These are phyloP conservation scores for Penicillium flavigenum DNA, from an alignment of 495 filamentous ascomycete genomes.

Conservation along the genomic window DNA sequence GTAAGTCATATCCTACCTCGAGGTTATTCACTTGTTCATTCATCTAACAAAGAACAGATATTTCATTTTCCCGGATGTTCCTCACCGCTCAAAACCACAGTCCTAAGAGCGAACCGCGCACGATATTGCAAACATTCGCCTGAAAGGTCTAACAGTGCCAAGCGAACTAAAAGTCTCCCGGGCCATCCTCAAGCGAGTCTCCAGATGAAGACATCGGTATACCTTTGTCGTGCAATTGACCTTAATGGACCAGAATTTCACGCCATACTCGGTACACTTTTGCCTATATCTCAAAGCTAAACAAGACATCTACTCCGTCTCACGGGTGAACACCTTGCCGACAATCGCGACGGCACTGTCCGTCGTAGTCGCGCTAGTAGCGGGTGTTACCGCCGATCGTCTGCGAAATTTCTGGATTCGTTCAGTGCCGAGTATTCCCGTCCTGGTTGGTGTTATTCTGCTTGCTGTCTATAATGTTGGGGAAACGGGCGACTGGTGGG, in stretches of 20 bases:
- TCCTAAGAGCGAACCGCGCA: constrained; percentile 28
- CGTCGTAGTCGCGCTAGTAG: constrained; percentile 30
- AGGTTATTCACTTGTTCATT: neutral
- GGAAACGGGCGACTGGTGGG: constrained; percentile 33
- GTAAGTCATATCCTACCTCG: constrained; percentile 7
- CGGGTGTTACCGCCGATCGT: constrained; percentile 29
- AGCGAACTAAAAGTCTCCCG: constrained; percentile 23
- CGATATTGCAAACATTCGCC: constrained; percentile 27
- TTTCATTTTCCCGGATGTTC: constrained; percentile 21
- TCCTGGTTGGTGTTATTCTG: constrained; percentile 28
- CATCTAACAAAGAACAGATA: constrained; percentile 1
- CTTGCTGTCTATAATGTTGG: constrained; percentile 30
- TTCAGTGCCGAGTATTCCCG: constrained; percentile 26
- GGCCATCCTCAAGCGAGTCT: constrained; percentile 26
- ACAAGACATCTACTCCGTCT: constrained; percentile 19
- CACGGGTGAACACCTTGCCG: constrained; percentile 24
- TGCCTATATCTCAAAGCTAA: constrained; percentile 37
- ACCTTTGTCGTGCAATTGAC: constrained; percentile 33
- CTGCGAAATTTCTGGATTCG: constrained; percentile 32
- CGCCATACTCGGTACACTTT: constrained; percentile 27
- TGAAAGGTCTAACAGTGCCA: constrained; percentile 29
- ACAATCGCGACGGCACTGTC: constrained; percentile 34
- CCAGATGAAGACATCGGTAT: constrained; percentile 32
- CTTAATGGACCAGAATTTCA: constrained; percentile 35
- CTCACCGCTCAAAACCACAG: constrained; percentile 24